Conservation (phyloP, 2,329 filamentous ascomycete genomes). For the Ceratocystis cubensis region DNA sequence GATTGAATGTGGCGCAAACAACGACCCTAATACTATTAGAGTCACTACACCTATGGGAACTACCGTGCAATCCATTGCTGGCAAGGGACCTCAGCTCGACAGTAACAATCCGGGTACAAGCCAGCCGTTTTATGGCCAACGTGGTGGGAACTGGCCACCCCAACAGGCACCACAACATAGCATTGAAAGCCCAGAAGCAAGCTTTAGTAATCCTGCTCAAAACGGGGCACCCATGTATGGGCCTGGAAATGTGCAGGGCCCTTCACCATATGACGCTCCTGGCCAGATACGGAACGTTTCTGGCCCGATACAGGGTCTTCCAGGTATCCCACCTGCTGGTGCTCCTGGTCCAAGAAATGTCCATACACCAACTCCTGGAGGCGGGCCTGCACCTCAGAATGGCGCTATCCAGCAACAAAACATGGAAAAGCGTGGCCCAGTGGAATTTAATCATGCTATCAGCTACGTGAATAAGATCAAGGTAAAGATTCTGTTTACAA, state of each 20-base stretch:
- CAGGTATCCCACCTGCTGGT: slow-evolving; percentile 23
- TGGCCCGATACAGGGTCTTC: slow-evolving; percentile 19
- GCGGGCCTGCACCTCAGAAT: slow-evolving; percentile 47
- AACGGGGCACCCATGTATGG: slow-evolving; percentile 39
- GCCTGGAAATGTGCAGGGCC: slow-evolving; percentile 24
- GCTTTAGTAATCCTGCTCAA: slow-evolving; percentile 47
- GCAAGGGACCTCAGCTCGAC: slow-evolving; percentile 34
- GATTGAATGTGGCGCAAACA: slow-evolving; percentile 88
- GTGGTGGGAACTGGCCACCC: slow-evolving; percentile 42
- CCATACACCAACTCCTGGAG: slow-evolving; percentile 47
- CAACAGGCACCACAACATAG: slow-evolving; percentile 34
- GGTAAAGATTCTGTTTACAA: slow-evolving; percentile 40
- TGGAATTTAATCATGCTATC: slow-evolving; percentile 98
- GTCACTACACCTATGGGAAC: slow-evolving; percentile 98
- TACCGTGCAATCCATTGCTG: slow-evolving; percentile 74
- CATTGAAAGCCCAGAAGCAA: slow-evolving; percentile 48
- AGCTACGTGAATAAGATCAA: slow-evolving; percentile 99
- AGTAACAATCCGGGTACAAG: slow-evolving; percentile 33
- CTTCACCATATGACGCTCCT: slow-evolving; percentile 25
- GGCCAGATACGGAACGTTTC: slow-evolving; percentile 26
- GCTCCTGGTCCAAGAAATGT: slow-evolving; percentile 39
- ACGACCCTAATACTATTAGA: slow-evolving; percentile 89
- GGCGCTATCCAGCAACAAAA: slow-evolving; percentile 47
- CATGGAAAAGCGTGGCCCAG: slow-evolving; percentile 78
- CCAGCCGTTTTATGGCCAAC: slow-evolving; percentile 38